Base-by-base conservation (phyloP, 257 asterid genomes). In the Scutellaria barbata region DNA sequence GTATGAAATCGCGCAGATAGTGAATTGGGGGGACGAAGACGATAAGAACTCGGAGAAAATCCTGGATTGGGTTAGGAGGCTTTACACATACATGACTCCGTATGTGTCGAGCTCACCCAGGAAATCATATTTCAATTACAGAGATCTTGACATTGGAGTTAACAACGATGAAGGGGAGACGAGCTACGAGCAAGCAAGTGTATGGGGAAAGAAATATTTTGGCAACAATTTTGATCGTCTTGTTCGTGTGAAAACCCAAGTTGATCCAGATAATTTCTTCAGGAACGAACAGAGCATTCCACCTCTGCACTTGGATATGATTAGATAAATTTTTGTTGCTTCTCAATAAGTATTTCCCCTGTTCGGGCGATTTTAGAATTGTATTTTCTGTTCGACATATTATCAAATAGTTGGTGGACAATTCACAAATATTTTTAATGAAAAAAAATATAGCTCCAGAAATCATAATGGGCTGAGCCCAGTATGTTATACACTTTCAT, bases 201-300 rank as follows among this genome's bases (percentile, higher is more conserved):
- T 58, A 39, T 75, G 68, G 54, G 79, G 79, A 0, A 8, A 7
- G 8, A 75, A 75, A 14, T 75, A 68, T 33, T 75, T 37, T 51
- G 48, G 18, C 8, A 71, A 48, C 50, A 71, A 71, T 39, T 71
- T 71, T 8, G 12, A 60, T 4, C 41, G 62, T 1, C 3, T 71
- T 20, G 76, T 71, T 48, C 69, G 20, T 0, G 65, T 73, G 18
- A 73, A 73, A 53, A 73, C 62, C 14, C 12, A 22, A 3, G 41
- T 55, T 22, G 62, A 55, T 55, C 62, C 62, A 4, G 8, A 11
- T 0, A 55, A 55, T 10, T 55, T 55, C 40, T 55, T 55, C 39
- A 22, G 62, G 8, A 55, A 55, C 16, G 40, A 55, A 11, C 62
- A 55, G 4, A 55, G 62, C 39, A 55, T 55, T 25, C 62, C 62